phyloP scores from a whole-genome alignment of 768 basidiomycete species.

The Hemileccinum rubropunctum region DNA sequence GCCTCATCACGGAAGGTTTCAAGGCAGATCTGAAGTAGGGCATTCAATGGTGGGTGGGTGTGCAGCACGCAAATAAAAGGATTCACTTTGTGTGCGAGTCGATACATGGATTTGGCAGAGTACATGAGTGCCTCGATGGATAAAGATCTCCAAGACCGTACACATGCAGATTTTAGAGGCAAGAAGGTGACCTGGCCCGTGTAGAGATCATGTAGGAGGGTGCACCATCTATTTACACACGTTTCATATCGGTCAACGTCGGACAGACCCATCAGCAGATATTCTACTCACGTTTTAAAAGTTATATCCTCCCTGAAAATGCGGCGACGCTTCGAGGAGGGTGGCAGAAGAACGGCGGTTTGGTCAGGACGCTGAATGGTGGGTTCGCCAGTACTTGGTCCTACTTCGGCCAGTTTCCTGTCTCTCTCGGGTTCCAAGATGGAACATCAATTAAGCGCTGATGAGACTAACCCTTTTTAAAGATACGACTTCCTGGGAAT shows the following conservation, averaged over 20 bases:
- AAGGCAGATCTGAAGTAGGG: neutral
- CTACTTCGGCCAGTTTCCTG: too few species aligned
- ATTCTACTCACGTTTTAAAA: neutral
- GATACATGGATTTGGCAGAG: slow-evolving; percentile 1
- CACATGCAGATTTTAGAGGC: neutral
- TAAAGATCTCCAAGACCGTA: neutral
- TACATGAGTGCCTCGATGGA: neutral
- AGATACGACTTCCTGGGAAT: too few species aligned
- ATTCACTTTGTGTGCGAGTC: neutral
- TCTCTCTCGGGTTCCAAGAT: too few species aligned
- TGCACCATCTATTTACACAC: neutral
- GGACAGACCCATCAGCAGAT: too few species aligned
- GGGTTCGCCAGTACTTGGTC: too few species aligned
- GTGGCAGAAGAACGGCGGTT: too few species aligned
- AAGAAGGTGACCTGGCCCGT: neutral
- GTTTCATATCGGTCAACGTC: neutral
- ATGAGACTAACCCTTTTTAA: too few species aligned
- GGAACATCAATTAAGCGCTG: too few species aligned
- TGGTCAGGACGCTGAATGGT: too few species aligned
- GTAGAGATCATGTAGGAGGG: neutral
- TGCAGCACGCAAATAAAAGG: neutral
- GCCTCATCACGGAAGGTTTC: neutral
- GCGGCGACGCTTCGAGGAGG: neutral
- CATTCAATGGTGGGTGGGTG: too few species aligned
- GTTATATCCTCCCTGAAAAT: neutral